Base-by-base conservation (phyloP, 257 asterid genomes). In the Solanum neorickii region DNA sequence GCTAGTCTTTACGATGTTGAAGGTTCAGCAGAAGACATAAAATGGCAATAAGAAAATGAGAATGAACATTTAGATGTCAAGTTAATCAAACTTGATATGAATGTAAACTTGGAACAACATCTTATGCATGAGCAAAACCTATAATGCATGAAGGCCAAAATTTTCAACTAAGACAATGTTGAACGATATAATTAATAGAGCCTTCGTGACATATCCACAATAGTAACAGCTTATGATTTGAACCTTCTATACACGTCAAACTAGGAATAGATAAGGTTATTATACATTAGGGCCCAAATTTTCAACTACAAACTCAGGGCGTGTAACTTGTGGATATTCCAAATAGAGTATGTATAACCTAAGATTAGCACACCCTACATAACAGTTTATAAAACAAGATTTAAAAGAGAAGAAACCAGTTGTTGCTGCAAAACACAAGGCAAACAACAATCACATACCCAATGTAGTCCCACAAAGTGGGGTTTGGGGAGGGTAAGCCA, bases 1-100 rank as follows among this genome's bases (percentile, higher is more conserved):
- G 98, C 90, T 90, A 96, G 95, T 92, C 99, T 96, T 89, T 91
- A 90, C 23, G 69, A 84, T 87, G 86, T 90, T 88, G 44, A 88
- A 87, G 88, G 86, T 66, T 87, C 90, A 92, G 65, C 20, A 77
- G 78, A 86, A 87, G 85, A 89, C 74, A 83, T 62, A 84, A 27
- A 89, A 73, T 60, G 86, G 86, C 83, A 87, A 88, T 91, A 91
- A 91, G 87, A 77, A 87, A 49, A 87, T 47, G 74, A 83, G 47
- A 78, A 89, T 4, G 68, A 80, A 20, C 44, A 29, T 80, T 49
- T 46, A 16, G 39, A 47, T 18, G 44, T 80, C 42, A 16, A 49
- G 85, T 47, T 10, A 80, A 29, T 47, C 85, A 47, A 80, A 47
- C 85, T 80, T 47, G 12, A 5, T 29, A 6, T 18, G 44, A 47